Base-by-base conservation (phyloP, 352 stramenopile genomes). In the Pythium myriotylum region DNA sequence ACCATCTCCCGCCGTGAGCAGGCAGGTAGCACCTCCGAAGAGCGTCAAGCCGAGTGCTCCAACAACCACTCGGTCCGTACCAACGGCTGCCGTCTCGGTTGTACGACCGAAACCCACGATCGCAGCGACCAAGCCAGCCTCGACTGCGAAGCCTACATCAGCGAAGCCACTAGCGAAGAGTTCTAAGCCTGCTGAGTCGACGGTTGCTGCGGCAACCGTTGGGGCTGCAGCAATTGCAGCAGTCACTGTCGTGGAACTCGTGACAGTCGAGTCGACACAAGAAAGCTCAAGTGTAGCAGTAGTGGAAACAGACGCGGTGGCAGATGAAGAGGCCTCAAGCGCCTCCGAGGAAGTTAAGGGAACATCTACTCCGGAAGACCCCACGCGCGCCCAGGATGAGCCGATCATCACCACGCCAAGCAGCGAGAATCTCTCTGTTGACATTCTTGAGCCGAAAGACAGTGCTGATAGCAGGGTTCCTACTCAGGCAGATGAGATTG, bases 101-200 rank as follows among this genome's bases (percentile, higher is more conserved):
- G 23, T 7, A 10, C n/a, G 33, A 33, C 24, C 16, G 23, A 47
- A 40, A 32, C 20, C n/a, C 4, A 24, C 17, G 3, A 37, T 29
- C 1, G 13, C 35, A 2, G 39, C 29, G 24, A 35, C 40, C 4
- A 60, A 37, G 35, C n/a, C 53, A 17, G 26, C 40, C 5, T 52
- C 53, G 24, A 52, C 48, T 14, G 19, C 8, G 4, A 55, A 43
- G 27, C 48, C 48, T 27, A 42, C 48, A 10, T 35, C 29, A 35
- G 29, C 29, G 5, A 35, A 51, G 42, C 23, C 19, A 19, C n/a
- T 14, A 49, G 19, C 42, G 19, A 49, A 22, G 42, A 29, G 19
- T 29, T 26, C 42, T 29, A 49, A 24, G 17, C 29, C 54, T 37
- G 19, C 27, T 10, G 29, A 45, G 17, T 4, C 43, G 2, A 22